Evolutionary conservation across 306 rosid species (phyloP).

Genomic region (Dryas alaskensis): DNA sequence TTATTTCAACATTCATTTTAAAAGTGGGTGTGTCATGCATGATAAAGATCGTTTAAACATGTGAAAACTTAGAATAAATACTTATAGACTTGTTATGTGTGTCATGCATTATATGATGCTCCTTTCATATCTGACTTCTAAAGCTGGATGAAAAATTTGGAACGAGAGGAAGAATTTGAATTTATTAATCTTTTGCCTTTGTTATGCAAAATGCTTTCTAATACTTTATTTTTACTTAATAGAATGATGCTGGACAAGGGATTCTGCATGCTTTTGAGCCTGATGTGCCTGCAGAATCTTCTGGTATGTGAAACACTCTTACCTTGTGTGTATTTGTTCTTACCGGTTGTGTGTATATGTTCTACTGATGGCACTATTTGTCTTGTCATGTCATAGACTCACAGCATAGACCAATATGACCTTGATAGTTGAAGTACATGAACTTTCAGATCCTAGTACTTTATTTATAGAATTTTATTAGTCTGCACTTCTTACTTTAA

Average conservation of each 20-base stretch:
- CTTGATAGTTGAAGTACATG: background rate
- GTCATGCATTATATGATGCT: background rate
- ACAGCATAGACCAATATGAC: background rate
- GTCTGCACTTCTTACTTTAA: background rate
- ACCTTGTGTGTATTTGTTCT: background rate
- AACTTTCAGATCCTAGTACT: background rate
- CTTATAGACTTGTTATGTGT: background rate
- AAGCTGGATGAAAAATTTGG: background rate
- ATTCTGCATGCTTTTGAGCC: conserved; percentile 58
- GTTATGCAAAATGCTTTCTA: conserved; percentile 21
- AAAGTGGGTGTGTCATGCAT: background rate
- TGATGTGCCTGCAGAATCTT: conserved; percentile 44
- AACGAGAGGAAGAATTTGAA: background rate
- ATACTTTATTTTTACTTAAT: conserved; percentile 31
- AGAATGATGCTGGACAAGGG: conserved; percentile 51
- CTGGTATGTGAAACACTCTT: conserved; percentile 50
- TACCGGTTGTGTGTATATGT: background rate
- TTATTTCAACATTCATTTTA: background rate
- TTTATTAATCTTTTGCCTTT: conserved; percentile 14
- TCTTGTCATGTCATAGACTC: background rate
- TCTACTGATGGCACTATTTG: background rate
- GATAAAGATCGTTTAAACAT: no score
- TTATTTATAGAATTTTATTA: background rate
- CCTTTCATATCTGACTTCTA: background rate
- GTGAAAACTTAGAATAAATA: background rate